Evolutionary conservation across 163 green algal species (phyloP).

Genomic region (Volvox carteri): DNA sequence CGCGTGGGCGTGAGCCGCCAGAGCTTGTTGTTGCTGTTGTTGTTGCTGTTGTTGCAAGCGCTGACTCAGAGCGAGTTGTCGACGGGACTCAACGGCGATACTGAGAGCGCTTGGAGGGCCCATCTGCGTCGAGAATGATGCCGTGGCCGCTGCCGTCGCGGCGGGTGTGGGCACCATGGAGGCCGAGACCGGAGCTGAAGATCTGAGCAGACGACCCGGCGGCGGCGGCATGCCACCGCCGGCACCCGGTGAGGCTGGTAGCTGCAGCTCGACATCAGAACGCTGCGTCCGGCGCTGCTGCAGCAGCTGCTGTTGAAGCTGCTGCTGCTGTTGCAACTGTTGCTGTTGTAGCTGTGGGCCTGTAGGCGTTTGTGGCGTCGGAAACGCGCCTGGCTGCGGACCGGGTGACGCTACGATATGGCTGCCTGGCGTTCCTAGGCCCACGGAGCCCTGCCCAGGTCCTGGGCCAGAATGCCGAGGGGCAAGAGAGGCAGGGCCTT

Average conservation of each 20-base stretch:
- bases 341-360: neutral
- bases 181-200: neutral
- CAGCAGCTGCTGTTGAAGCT: neutral
- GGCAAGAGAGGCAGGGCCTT: neutral
- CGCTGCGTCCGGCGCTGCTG: neutral
- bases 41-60: neutral
- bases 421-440: neutral
- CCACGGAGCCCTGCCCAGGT: neutral
- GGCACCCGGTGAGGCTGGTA: neutral
- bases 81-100: neutral
- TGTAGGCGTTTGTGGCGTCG: neutral
- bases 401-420: neutral
- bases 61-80: neutral
- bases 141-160: neutral
- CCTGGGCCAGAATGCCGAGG: neutral
- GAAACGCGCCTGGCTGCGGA: neutral
- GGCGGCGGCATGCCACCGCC: neutral
- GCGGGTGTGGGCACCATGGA: neutral
- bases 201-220: neutral
- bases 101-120: neutral
- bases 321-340: constrained; percentile 13
- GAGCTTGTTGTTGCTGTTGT: neutral
- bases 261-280: neutral
- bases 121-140: neutral
- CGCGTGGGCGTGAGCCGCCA: neutral